phyloP scores from a whole-genome alignment of 2,329 filamentous ascomycete genomes.

The Nakataea oryzae region DNA sequence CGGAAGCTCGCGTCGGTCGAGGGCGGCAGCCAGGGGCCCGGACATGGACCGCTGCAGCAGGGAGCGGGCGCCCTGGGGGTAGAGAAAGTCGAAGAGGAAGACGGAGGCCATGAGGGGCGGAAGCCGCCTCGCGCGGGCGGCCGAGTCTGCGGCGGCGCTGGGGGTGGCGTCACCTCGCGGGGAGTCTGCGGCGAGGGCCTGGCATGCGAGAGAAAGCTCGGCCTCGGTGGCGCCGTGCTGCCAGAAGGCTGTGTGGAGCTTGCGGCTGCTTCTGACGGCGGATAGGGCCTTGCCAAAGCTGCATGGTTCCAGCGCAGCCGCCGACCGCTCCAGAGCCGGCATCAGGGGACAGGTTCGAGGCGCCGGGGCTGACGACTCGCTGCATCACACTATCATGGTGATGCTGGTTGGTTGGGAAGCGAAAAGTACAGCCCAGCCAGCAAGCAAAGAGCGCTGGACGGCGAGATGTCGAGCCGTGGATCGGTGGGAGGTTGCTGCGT shows the following conservation, averaged over 20 bases:
- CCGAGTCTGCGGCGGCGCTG: constrained; percentile 13
- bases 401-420: background rate
- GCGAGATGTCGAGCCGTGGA: no score
- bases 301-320: constrained; percentile 44
- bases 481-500: no score
- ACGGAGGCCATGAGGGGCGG: constrained; percentile 30
- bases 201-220: constrained; percentile 34
- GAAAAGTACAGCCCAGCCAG: background rate
- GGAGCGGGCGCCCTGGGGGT: constrained; percentile 33
- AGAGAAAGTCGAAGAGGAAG: constrained; percentile 46
- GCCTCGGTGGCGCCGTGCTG: constrained; percentile 40
- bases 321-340: constrained; percentile 49
- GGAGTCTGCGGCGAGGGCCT: constrained; percentile 22
- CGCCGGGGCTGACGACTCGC: background rate
- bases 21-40: background rate
- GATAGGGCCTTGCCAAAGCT: constrained; percentile 41
- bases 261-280: constrained; percentile 27
- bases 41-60: constrained; percentile 26
- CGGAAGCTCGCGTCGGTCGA: constrained; percentile 10
- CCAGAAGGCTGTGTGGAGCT: constrained; percentile 41
- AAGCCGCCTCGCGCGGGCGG: background rate
- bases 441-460: background rate
- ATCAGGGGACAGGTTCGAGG: constrained; percentile 8
- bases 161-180: constrained; percentile 12
- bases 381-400: constrained; percentile 2